Evolutionary conservation across 2,329 filamentous ascomycete species (phyloP).

Genomic region (Penicillium oxalicum): DNA sequence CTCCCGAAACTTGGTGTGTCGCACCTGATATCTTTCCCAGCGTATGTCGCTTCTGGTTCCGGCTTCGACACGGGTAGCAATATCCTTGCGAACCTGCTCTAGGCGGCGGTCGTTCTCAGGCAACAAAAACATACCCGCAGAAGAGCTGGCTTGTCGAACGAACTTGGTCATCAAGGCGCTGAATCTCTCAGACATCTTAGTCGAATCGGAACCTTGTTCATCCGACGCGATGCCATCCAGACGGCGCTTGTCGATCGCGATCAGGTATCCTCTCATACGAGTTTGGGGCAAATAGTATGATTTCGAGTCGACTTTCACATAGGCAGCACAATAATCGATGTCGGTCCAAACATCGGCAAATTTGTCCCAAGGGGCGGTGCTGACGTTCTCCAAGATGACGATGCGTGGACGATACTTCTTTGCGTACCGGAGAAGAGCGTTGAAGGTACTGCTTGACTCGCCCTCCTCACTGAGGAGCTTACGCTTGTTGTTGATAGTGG

Average conservation of each 20-base stretch:
- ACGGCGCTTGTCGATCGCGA: slow-evolving; percentile 46
- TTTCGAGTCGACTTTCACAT: slow-evolving; percentile 58
- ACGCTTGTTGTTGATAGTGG: slow-evolving; percentile 54
- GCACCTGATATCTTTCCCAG: slow-evolving; percentile 47
- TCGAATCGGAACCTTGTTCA: slow-evolving; percentile 8
- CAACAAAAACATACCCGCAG: slow-evolving; percentile 58
- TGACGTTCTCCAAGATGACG: slow-evolving; percentile 68
- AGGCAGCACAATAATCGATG: slow-evolving; percentile 52
- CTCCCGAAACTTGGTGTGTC: slow-evolving; percentile 54
- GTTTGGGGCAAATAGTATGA: slow-evolving; percentile 70
- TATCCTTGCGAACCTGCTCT: slow-evolving; percentile 46
- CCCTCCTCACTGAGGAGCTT: slow-evolving; percentile 51
- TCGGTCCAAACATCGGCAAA: slow-evolving; percentile 43
- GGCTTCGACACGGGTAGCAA: slow-evolving; percentile 28
- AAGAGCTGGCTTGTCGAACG: slow-evolving; percentile 54
- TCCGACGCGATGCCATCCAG: slow-evolving; percentile 16
- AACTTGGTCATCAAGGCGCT: slow-evolving; percentile 39
- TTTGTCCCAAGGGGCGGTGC: slow-evolving; percentile 52
- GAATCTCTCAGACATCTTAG: slow-evolving; percentile 20
- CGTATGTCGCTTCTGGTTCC: slow-evolving; percentile 20
- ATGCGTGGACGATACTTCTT: slow-evolving; percentile 53
- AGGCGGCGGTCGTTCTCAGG: slow-evolving; percentile 51
- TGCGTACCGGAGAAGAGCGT: slow-evolving; percentile 55
- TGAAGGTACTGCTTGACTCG: slow-evolving; percentile 62
- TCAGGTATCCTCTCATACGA: slow-evolving; percentile 53